Evolutionary conservation across 495 filamentous ascomycete species (phyloP).

Genomic region (Aspergillus nanangensis): DNA sequence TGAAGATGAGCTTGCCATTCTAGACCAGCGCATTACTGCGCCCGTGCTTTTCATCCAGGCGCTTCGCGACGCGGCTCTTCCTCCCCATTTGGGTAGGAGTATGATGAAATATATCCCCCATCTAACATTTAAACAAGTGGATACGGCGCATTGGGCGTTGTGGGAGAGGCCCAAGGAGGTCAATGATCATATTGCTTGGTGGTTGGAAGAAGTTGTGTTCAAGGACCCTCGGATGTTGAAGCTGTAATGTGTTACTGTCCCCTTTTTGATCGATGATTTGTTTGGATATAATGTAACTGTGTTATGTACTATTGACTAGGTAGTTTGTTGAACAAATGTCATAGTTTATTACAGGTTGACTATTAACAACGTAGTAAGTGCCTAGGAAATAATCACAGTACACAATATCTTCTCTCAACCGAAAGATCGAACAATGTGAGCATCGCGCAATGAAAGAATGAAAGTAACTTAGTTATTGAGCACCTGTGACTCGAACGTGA

Average conservation of each 20-base stretch:
- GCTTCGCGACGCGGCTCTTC: constrained; percentile 61
- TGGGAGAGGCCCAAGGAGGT: constrained; percentile 59
- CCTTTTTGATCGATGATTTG: no score
- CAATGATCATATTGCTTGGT: constrained; percentile 41
- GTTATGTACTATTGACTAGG: no score
- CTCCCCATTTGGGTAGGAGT: constrained; percentile 56
- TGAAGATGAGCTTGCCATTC: constrained; percentile 63
- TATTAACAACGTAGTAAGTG: no score
- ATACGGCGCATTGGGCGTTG: constrained; percentile 67
- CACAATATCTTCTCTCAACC: no score
- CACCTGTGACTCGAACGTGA: constrained; percentile 52
- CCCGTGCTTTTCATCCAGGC: constrained; percentile 75
- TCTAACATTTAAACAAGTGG: constrained; percentile 53
- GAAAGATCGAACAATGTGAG: no score
- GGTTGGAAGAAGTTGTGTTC: constrained; percentile 42
- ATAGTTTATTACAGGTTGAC: no score
- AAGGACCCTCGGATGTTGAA: constrained; percentile 12
- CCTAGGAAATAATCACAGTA: no score
- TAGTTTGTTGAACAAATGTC: no score
- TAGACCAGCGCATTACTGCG: constrained; percentile 48
- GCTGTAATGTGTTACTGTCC: constrained; percentile 14
- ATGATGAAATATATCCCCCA: constrained; percentile 65
- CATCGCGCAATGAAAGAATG: no score
- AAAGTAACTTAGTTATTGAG: constrained; percentile 32
- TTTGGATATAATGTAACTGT: no score